These are phyloP conservation scores for Fusarium miscanthi DNA, from an alignment of 2,329 filamentous ascomycete genomes.

Conservation along the genomic window DNA sequence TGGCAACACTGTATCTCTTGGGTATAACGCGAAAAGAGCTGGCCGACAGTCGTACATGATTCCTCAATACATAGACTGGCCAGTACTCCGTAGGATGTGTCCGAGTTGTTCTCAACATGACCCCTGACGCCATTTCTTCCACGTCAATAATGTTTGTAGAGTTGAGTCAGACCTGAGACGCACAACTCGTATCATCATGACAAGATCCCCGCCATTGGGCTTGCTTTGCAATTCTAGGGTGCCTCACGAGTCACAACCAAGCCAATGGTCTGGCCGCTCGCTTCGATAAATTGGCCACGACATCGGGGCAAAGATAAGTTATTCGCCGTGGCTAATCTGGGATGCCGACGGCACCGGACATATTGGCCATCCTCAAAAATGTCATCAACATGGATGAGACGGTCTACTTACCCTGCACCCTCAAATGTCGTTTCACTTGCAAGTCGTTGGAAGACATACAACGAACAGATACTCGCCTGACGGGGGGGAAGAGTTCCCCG, in stretches of 20 bases:
- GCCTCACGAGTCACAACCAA: not conserved
- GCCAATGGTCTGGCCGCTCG: not conserved
- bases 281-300: not conserved
- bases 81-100: not conserved
- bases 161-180: not conserved
- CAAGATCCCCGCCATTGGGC: not conserved
- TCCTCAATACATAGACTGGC: not conserved
- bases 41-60: not conserved
- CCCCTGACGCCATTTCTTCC: not conserved
- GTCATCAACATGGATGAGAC: not conserved
- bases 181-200: not conserved
- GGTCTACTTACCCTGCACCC: constrained; percentile 18
- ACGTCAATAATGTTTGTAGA: not conserved
- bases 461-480: constrained; percentile 15
- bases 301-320: not conserved
- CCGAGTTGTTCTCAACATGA: not conserved
- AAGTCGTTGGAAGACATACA: constrained; percentile 2
- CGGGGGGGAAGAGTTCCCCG: constrained; percentile 11
- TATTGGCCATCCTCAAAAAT: not conserved
- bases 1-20: not conserved
- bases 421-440: not conserved
- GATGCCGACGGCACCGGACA: constrained; percentile 13
- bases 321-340: not conserved
- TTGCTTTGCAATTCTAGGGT: not conserved
- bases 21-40: not conserved